These are phyloP conservation scores for Alternaria atra DNA, from an alignment of 2,329 filamentous ascomycete genomes.

Conservation along the genomic window DNA sequence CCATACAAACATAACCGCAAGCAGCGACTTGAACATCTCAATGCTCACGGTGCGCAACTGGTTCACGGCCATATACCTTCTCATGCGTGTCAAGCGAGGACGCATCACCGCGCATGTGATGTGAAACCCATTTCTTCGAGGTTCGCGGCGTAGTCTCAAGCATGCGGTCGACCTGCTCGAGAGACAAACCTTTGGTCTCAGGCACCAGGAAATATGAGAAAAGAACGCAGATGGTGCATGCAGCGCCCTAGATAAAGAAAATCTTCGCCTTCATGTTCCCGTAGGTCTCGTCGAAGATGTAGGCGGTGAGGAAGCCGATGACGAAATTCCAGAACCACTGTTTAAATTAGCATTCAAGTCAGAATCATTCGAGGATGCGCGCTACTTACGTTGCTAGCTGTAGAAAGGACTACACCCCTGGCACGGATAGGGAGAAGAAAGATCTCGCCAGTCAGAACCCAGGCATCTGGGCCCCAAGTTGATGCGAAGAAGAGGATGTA, in stretches of 20 bases:
- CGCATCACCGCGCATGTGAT: constrained; percentile 27
- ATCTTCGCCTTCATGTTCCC: constrained; percentile 68
- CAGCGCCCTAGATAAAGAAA: constrained; percentile 64
- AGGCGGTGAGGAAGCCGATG: constrained; percentile 67
- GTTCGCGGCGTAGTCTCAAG: constrained; percentile 80
- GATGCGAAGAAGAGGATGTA: constrained; percentile 93
- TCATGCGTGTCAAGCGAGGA: constrained; percentile 3
- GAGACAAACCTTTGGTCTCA: constrained; percentile 77
- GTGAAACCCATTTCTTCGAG: constrained; percentile 76
- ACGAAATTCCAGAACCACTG: constrained; percentile 78
- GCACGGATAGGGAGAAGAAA: constrained; percentile 90
- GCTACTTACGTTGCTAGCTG: constrained; percentile 72
- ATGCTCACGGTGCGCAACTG: neutral
- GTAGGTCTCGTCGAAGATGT: constrained; percentile 71
- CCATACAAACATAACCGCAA: neutral
- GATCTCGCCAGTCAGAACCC: constrained; percentile 84
- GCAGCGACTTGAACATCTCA: neutral
- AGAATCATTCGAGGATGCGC: no score
- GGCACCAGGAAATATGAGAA: constrained; percentile 82
- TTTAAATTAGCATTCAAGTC: neutral
- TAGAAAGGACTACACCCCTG: constrained; percentile 85
- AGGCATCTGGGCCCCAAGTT: constrained; percentile 82
- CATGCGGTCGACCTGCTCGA: constrained; percentile 85
- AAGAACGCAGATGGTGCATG: constrained; percentile 62
- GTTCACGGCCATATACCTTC: neutral